Percentiles rank a stretch among this genome's conserved stretches.
Conservation (phyloP, 1,139 yeast species). For the Pichia sp. region DNA sequence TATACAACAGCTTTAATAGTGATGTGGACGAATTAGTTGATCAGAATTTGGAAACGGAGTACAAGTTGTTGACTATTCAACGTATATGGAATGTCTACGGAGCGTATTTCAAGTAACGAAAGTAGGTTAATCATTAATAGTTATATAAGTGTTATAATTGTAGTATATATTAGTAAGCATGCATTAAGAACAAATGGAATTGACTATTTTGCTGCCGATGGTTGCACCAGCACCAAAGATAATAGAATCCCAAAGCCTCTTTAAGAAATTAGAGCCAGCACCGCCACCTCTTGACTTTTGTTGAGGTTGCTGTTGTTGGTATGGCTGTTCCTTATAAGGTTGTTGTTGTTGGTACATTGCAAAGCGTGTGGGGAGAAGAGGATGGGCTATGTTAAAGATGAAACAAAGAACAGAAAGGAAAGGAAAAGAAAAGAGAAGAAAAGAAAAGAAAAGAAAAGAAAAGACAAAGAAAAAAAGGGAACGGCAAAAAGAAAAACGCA, state of each 20-base stretch:
- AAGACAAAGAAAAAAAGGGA: too few species aligned
- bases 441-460: too few species aligned
- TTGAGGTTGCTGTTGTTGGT: not conserved
- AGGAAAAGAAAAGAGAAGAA: not conserved
- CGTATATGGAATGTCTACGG: constrained; percentile 56
- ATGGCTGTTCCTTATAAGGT: too few species aligned
- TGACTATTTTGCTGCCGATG: constrained; percentile 15
- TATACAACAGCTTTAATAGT: constrained; percentile 45
- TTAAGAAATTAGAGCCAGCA: constrained; percentile 7
- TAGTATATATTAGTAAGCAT: too few species aligned
- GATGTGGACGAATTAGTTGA: constrained; percentile 51
- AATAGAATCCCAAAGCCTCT: constrained; percentile 15
- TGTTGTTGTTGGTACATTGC: too few species aligned
- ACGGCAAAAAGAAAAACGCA: too few species aligned
- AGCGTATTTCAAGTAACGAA: constrained; percentile 19
- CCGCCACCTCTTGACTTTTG: constrained; percentile 3
- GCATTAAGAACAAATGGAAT: constrained; percentile 14
- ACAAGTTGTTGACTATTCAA: constrained; percentile 40
- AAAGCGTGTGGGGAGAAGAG: not conserved
- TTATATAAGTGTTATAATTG: too few species aligned
- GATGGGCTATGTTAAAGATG: too few species aligned
- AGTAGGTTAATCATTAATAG: too few species aligned
- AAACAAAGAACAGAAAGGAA: not conserved
- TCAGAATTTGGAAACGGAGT: constrained; percentile 28
- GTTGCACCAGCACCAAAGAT: constrained; percentile 20